Conservation (phyloP, 129 eudicot genomes). For the Rutidosis leptorrhynchoides region DNA sequence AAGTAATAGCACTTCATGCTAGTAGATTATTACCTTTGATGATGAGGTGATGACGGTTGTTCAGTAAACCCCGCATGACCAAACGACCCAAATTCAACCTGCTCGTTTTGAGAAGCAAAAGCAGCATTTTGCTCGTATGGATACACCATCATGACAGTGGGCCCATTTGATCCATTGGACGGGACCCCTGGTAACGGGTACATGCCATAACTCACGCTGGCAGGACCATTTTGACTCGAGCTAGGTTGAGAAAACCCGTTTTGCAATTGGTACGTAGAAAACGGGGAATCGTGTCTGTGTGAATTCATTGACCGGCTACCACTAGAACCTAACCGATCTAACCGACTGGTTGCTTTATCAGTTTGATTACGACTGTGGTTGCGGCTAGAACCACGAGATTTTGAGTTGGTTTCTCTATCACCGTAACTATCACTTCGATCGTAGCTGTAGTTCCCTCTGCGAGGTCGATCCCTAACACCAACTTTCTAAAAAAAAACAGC, state of each 20-base stretch:
- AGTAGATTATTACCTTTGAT: slow-evolving; percentile 57
- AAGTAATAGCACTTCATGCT: neutral
- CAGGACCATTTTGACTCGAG: slow-evolving; percentile 54
- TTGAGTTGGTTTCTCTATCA: slow-evolving; percentile 68
- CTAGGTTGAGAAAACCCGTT: slow-evolving; percentile 57
- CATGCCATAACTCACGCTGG: slow-evolving; percentile 57
- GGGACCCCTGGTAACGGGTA: slow-evolving; percentile 55
- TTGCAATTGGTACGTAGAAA: slow-evolving; percentile 59
- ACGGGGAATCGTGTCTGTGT: slow-evolving; percentile 51
- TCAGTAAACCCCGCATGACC: slow-evolving; percentile 57
- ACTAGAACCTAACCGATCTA: slow-evolving; percentile 46
- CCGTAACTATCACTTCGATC: slow-evolving; percentile 62
- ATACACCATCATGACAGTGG: slow-evolving; percentile 72
- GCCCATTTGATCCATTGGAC: slow-evolving; percentile 56
- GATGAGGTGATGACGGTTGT: slow-evolving; percentile 76
- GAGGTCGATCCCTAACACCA: slow-evolving; percentile 55
- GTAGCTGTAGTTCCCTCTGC: slow-evolving; percentile 71
- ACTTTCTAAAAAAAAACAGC: slow-evolving; percentile 53
- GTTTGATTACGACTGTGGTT: slow-evolving; percentile 72
- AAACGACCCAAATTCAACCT: slow-evolving; percentile 74
- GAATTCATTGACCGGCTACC: slow-evolving; percentile 60
- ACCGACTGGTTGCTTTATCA: slow-evolving; percentile 57
- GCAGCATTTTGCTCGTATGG: slow-evolving; percentile 66
- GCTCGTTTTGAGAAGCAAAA: slow-evolving; percentile 57
- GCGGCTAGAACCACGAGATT: slow-evolving; percentile 58